phyloP scores from a whole-genome alignment of 768 basidiomycete genomes.

The Suillus placidus region DNA sequence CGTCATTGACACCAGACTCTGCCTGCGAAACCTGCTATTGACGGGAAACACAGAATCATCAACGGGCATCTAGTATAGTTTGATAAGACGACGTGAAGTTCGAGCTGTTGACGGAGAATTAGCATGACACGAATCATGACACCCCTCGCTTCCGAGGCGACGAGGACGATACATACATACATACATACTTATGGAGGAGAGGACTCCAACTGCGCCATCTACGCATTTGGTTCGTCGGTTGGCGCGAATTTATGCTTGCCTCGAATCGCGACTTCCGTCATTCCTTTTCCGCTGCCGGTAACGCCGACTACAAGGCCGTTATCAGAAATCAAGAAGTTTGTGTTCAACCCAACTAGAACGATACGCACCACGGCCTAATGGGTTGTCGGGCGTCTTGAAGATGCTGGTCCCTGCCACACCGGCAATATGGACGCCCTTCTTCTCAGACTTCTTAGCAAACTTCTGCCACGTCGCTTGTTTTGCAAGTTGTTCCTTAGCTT shows the following conservation, averaged over 20 bases:
- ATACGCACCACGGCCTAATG: constrained; percentile 75
- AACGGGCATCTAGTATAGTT: constrained; percentile 27
- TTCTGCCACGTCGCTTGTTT: constrained; percentile 93
- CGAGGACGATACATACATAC: constrained; percentile 10
- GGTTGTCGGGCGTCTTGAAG: constrained; percentile 94
- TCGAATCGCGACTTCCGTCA: constrained; percentile 72
- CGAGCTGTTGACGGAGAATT: constrained; percentile 17
- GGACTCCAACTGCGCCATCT: constrained; percentile 12
- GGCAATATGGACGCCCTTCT: constrained; percentile 90
- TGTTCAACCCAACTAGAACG: constrained; percentile 21
- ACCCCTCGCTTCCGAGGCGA: constrained; percentile 5
- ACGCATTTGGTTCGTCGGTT: constrained; percentile 46
- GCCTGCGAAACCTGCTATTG: constrained; percentile 28
- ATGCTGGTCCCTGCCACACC: constrained; percentile 88
- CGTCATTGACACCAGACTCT: constrained; percentile 16
- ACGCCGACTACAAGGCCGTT: constrained; percentile 68
- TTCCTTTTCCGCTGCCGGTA: constrained; percentile 86
- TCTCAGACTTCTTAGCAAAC: constrained; percentile 93
- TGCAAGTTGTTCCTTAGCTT: constrained; percentile 83
- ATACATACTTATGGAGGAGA: constrained; percentile 10
- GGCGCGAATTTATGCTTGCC: constrained; percentile 77
- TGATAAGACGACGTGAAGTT: constrained; percentile 21
- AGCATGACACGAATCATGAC: constrained; percentile 8
- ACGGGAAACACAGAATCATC: constrained; percentile 28
- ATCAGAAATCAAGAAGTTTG: constrained; percentile 20